Evolutionary conservation across 768 basidiomycete species (phyloP), one percentile per base, ranked within the genome.

Genomic region (Aureoboletus auriporus): DNA sequence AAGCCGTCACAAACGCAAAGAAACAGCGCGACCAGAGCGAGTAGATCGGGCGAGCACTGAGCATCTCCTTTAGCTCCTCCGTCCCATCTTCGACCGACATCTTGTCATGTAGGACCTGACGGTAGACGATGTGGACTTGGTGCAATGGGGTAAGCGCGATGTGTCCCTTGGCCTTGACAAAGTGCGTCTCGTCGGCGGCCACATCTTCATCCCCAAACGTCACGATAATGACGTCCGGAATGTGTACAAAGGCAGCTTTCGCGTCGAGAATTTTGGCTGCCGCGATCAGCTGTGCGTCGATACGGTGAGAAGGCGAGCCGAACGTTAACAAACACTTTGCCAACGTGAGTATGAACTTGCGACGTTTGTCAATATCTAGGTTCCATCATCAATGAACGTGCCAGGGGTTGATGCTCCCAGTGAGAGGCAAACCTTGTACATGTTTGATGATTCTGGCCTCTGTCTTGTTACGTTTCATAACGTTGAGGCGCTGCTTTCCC

Each of bases 301-400:
- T 86, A 16, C 94, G 79, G 66, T 96, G 94, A 17, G 91, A 92
- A 2, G 93, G 93, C n/a, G 93, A 89, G 16, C 93, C 93, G 64
- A 89, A 94, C n/a, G 83, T 77, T 63, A 97, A 80, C 49, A 97
- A 76, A 10, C 89, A 89, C 63, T 90, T 87, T 3, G 91, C 89
- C 23, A 96, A 78, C 62, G 84, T 85, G 57, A 94, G 71, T 42
- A 96, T 75, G 70, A 96, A 96, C 46, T 84, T 82, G 48, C 76
- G 74, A 43, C 80, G 75, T 39, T 68, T 71, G 28, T 70, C 64
- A 8, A 76, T 62, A 44, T 76, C 81, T 81, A 48, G 13, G 30
- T 47, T 29, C 14, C 12, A 12, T 39, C 50, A 40, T 51, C 29
- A 20, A 11, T 33, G 20, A 23, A 30, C 36, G 7, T 26, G 41